Evolutionary conservation across 257 asterid species (phyloP).

Genomic region (Thymus quinquecostatus): DNA sequence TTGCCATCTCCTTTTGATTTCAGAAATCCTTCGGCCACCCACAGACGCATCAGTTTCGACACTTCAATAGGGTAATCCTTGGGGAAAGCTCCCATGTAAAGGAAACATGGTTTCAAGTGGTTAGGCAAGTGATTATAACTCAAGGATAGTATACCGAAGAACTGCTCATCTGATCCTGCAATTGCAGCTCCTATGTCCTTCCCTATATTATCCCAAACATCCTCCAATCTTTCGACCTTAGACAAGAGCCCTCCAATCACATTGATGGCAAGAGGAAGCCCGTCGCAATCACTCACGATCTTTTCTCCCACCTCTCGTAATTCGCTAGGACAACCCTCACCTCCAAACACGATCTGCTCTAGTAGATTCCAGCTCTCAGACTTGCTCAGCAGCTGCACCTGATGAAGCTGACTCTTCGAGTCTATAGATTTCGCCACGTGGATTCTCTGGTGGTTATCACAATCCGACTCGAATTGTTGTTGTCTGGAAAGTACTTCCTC

Average conservation of each 20-base stretch:
- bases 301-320: background rate
- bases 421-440: background rate
- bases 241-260: too few species aligned
- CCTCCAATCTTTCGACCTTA: background rate
- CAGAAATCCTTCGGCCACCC: conserved; percentile 32
- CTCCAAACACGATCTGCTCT: background rate
- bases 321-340: background rate
- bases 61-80: background rate
- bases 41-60: conserved; percentile 6
- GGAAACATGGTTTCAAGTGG: background rate
- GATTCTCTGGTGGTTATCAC: background rate
- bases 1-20: background rate
- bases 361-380: conserved; percentile 28
- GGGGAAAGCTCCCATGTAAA: background rate
- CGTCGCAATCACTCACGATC: background rate
- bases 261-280: background rate
- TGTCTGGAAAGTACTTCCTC: background rate
- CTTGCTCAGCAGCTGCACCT: conserved; percentile 20
- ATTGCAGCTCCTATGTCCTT: background rate
- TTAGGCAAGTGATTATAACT: too few species aligned
- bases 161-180: conserved; percentile 11
- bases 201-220: conserved; percentile 28
- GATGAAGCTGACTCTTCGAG: conserved; percentile 1
- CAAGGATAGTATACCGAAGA: too few species aligned
- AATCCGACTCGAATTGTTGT: background rate